Conservation (phyloP, 371 early-diverging fungal genomes). For the Mortierella sp. region DNA sequence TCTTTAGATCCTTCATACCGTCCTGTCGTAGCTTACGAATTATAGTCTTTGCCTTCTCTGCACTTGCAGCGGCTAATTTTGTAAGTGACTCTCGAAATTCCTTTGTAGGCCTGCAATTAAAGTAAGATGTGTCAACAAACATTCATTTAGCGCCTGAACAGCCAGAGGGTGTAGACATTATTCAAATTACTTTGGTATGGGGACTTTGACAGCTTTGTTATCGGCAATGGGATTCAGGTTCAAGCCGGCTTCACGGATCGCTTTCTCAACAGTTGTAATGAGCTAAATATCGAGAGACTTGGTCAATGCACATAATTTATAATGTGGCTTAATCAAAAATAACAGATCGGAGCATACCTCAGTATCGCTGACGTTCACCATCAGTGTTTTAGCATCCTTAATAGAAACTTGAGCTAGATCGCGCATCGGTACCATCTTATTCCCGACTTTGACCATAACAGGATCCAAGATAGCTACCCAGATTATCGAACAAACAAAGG, state of each 20-base stretch:
- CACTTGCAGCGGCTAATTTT: conserved; percentile 73
- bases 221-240: conserved; percentile 86
- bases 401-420: conserved; percentile 86
- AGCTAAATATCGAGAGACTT: conserved; percentile 61
- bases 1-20: conserved; percentile 81
- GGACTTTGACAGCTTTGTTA: conserved; percentile 79
- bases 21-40: conserved; percentile 80
- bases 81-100: conserved; percentile 83
- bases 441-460: conserved; percentile 75
- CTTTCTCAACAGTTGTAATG: conserved; percentile 79
- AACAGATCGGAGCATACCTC: conserved; percentile 63
- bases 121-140: background rate
- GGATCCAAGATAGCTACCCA: conserved; percentile 83
- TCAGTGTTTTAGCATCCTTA: conserved; percentile 89
- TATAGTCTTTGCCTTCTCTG: conserved; percentile 79
- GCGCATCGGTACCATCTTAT: conserved; percentile 67
- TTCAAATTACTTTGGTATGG: conserved; percentile 83
- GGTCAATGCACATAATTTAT: background rate
- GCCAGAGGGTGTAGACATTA: background rate
- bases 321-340: background rate
- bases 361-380: conserved; percentile 84
- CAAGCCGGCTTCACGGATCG: conserved; percentile 85
- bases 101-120: conserved; percentile 73
- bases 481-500: background rate
- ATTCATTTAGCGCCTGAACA: background rate